phyloP scores from a whole-genome alignment of 768 basidiomycete genomes.

The Dentipellis sp. region DNA sequence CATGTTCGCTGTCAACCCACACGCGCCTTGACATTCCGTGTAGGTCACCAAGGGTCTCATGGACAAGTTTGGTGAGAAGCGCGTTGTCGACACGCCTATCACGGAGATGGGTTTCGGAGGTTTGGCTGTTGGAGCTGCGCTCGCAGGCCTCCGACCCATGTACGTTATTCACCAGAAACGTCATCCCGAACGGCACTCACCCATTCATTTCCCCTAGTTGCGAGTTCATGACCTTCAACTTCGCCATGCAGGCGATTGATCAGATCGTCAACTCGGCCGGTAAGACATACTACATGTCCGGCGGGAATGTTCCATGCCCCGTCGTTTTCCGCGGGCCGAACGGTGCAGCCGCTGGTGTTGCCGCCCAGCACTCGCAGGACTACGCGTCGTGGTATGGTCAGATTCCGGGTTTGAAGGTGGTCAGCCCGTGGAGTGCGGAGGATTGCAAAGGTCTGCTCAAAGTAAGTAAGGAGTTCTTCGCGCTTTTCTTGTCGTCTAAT shows the following conservation, averaged over 20 bases:
- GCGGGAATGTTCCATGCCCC: conserved; percentile 96
- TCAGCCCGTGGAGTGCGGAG: conserved; percentile 97
- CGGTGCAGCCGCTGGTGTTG: conserved; percentile 96
- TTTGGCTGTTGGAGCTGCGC: conserved; percentile 88
- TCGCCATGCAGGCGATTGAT: conserved; percentile 99
- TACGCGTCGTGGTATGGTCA: conserved; percentile 93
- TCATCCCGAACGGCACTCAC: conserved; percentile 6
- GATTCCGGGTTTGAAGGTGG: conserved; percentile 93
- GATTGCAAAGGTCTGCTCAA: conserved; percentile 98
- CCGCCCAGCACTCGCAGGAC: conserved; percentile 95
- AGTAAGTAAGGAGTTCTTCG: conserved; percentile 31
- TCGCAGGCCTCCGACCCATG: conserved; percentile 92
- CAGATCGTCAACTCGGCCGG: conserved; percentile 99
- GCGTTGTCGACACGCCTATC: conserved; percentile 94
- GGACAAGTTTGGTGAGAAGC: conserved; percentile 98
- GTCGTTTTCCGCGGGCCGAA: conserved; percentile 99
- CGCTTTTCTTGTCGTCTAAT: too few relatives aligned
- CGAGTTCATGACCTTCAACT: conserved; percentile 99
- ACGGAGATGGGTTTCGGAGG: conserved; percentile 99
- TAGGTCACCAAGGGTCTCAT: conserved; percentile 97
- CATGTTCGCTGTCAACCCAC: neutral
- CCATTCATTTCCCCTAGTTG: conserved; percentile 42
- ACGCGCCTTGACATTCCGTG: neutral
- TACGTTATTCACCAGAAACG: conserved; percentile 25
- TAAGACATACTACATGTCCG: conserved; percentile 99